Conservation (phyloP, 2,329 filamentous ascomycete genomes). For the Chalaropsis thielavioides region DNA sequence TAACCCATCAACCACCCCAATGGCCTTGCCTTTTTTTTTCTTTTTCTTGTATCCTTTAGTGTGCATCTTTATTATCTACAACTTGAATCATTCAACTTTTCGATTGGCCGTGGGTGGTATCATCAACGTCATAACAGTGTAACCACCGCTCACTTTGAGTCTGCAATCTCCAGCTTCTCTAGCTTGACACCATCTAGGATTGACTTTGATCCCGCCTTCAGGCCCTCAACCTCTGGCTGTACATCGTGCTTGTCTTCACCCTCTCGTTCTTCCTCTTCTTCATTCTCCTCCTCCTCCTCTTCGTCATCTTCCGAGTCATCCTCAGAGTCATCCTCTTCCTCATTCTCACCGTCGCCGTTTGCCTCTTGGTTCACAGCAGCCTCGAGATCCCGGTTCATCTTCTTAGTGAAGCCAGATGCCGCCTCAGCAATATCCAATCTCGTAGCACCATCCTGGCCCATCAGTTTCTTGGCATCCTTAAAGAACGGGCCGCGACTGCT, state of each 20-base stretch:
- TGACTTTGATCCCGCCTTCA: constrained; percentile 12
- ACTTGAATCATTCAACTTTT: constrained; percentile 13
- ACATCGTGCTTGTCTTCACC: constrained; percentile 18
- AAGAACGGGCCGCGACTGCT: constrained; percentile 76
- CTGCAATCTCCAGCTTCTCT: constrained; percentile 18
- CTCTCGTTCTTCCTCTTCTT: constrained; percentile 19
- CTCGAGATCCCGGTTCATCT: constrained; percentile 90
- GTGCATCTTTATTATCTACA: constrained; percentile 24
- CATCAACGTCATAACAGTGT: constrained; percentile 17
- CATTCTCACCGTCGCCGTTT: constrained; percentile 26
- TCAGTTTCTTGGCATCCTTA: constrained; percentile 61
- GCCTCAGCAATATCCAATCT: constrained; percentile 79
- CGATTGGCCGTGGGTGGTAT: constrained; percentile 20
- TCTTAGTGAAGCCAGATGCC: constrained; percentile 89
- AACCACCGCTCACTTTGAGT: constrained; percentile 15
- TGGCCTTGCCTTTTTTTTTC: neutral
- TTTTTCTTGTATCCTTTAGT: neutral
- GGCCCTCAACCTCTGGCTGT: constrained; percentile 13
- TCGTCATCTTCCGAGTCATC: constrained; percentile 23
- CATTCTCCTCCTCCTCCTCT: constrained; percentile 22
- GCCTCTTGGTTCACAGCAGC: constrained; percentile 68
- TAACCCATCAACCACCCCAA: neutral
- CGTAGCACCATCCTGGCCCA: constrained; percentile 48
- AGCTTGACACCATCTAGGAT: constrained; percentile 20
- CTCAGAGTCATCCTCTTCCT: constrained; percentile 25